These are phyloP conservation scores for Coemansia erecta DNA, from an alignment of 192 early-diverging fungal genomes.

Conservation along the genomic window DNA sequence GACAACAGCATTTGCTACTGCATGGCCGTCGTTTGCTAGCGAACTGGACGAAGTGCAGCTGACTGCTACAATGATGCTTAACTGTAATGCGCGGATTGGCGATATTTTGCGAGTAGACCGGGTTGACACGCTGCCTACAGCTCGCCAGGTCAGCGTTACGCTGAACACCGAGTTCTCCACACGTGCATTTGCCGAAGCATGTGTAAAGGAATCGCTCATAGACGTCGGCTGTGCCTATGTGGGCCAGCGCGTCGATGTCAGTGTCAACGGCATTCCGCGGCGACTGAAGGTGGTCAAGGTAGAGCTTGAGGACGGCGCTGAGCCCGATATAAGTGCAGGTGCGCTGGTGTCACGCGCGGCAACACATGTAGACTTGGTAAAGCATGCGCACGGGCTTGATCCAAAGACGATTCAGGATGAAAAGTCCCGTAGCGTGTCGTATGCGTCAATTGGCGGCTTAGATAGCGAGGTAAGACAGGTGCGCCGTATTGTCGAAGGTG, in stretches of 20 bases:
- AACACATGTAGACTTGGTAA: slow-evolving; percentile 2
- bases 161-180: slow-evolving; percentile 8
- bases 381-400: neutral
- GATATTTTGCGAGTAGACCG: slow-evolving; percentile 26
- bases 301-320: neutral
- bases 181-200: slow-evolving; percentile 12
- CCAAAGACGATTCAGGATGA: neutral
- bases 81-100: slow-evolving; percentile 36
- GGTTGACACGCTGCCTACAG: slow-evolving; percentile 1
- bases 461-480: slow-evolving; percentile 66
- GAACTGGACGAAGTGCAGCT: slow-evolving; percentile 19
- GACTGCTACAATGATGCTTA: slow-evolving; percentile 17
- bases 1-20: slow-evolving; percentile 20
- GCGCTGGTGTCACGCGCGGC: slow-evolving; percentile 6
- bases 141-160: slow-evolving; percentile 13
- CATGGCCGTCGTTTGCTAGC: slow-evolving; percentile 36
- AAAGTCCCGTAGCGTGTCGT: neutral
- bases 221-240: slow-evolving; percentile 25
- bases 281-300: slow-evolving; percentile 19
- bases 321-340: slow-evolving; percentile 1
- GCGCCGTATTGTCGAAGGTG: slow-evolving; percentile 80
- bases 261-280: slow-evolving; percentile 14
- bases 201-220: slow-evolving; percentile 25
- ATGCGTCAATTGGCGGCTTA: slow-evolving; percentile 74
- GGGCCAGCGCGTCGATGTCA: slow-evolving; percentile 33